These are phyloP conservation scores for Coffea eugenioides DNA, from an alignment of 257 asterid genomes.

Conservation along the genomic window DNA sequence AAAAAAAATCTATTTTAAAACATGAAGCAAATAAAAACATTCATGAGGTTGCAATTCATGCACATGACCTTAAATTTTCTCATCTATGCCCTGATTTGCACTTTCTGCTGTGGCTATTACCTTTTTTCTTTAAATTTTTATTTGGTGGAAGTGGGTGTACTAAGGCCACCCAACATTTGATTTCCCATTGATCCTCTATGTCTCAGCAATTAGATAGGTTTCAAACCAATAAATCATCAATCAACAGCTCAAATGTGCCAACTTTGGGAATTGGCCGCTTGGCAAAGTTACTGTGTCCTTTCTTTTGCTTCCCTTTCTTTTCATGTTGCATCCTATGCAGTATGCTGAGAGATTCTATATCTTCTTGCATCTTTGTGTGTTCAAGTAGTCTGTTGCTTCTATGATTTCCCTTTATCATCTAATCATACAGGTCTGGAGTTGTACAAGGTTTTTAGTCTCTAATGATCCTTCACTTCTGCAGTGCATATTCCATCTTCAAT, in stretches of 20 bases:
- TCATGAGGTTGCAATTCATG: not conserved
- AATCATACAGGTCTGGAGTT: not conserved
- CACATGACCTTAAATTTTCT: not conserved
- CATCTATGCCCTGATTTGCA: not conserved
- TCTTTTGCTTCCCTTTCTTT: not conserved
- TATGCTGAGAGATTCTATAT: not conserved
- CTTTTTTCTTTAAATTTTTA: not conserved
- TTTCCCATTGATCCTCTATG: not conserved
- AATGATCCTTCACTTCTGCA: conserved; percentile 36
- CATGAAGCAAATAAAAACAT: not conserved
- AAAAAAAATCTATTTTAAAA: too few relatives aligned
- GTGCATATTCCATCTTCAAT: conserved; percentile 92
- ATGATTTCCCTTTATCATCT: not conserved
- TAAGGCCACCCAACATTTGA: not conserved
- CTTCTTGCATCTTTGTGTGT: not conserved
- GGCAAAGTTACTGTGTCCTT: not conserved
- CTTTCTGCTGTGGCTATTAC: not conserved
- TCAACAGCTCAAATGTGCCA: not conserved
- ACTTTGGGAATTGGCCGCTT: not conserved
- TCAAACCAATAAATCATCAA: not conserved
- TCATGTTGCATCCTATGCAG: not conserved
- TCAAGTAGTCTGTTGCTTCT: not conserved
- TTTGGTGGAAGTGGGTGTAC: not conserved
- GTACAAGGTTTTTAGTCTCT: not conserved
- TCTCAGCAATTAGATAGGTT: not conserved